Percentiles rank a stretch among this genome's conserved stretches.
Conservation (phyloP, 2,329 filamentous ascomycete species). For the Elsinoe arachidis region DNA sequence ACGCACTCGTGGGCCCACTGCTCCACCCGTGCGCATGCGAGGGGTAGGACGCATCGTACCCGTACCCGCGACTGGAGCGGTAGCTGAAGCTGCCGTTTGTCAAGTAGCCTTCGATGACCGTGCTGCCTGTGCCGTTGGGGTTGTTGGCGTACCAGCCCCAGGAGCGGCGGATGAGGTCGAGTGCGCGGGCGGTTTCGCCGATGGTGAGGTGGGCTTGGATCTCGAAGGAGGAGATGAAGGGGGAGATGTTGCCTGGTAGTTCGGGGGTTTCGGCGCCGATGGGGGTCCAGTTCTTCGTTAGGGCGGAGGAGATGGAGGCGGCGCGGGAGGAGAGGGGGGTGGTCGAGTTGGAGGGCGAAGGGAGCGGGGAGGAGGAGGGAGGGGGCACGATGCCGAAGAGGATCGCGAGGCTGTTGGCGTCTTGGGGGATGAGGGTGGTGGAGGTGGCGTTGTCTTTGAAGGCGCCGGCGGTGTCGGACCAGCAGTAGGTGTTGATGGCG, state of each 20-base stretch:
- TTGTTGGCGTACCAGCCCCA: constrained; percentile 56
- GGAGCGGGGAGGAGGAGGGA: neutral
- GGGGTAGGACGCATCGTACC: constrained; percentile 23
- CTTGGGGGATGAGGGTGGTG: constrained; percentile 39
- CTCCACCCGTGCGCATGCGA: constrained; percentile 27
- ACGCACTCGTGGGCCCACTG: constrained; percentile 33
- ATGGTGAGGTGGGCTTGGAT: constrained; percentile 48
- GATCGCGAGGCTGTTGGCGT: constrained; percentile 27
- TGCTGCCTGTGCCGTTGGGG: constrained; percentile 49
- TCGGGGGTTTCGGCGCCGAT: constrained; percentile 50
- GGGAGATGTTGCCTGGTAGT: constrained; percentile 48
- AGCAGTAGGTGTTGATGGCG: constrained; percentile 25
- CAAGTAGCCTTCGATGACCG: constrained; percentile 52
- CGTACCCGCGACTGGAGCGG: constrained; percentile 22
- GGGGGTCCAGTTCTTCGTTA: constrained; percentile 46
- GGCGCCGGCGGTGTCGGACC: constrained; percentile 21
- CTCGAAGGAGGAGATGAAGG: constrained; percentile 52
- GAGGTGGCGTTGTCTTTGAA: constrained; percentile 29
- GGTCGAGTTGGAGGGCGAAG: constrained; percentile 16
- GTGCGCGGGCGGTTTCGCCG: constrained; percentile 40
- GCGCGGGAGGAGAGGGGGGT: constrained; percentile 9
- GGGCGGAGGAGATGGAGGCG: constrained; percentile 17
- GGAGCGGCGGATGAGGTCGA: constrained; percentile 46
- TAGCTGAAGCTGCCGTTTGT: constrained; percentile 51
- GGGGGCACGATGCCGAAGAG: constrained; percentile 18